These are phyloP conservation scores for Stevia rebaudiana DNA, from an alignment of 140 eudicot genomes.

Conservation along the genomic window DNA sequence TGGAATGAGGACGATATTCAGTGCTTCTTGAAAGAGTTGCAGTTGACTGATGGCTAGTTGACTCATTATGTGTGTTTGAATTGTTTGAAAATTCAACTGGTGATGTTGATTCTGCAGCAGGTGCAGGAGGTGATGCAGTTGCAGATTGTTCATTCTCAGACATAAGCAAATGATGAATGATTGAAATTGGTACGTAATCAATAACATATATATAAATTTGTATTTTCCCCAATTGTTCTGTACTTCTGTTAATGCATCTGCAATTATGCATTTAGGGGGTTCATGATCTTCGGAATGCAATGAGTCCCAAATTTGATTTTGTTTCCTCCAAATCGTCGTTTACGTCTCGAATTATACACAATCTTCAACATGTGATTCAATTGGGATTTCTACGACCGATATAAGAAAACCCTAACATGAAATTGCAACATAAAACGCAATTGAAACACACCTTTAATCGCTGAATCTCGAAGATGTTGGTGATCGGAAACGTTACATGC, in stretches of 20 bases:
- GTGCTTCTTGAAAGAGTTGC: constrained; percentile 14
- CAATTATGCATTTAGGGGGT: background rate
- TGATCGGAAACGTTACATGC: constrained; percentile 1
- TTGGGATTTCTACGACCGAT: background rate
- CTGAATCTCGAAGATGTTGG: constrained; percentile 21
- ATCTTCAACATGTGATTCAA: constrained; percentile 1
- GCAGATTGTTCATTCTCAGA: constrained; percentile 14
- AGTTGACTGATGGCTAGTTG: constrained; percentile 2
- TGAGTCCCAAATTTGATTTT: background rate
- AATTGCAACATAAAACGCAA: background rate
- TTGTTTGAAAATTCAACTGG: background rate
- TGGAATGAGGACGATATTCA: constrained; percentile 13
- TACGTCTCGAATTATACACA: background rate
- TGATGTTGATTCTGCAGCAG: constrained; percentile 9
- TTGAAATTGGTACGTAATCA: background rate
- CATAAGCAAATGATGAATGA: constrained; percentile 17
- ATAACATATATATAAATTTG: constrained; percentile 1
- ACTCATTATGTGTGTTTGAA: background rate
- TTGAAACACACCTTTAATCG: constrained; percentile 24
- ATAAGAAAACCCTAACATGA: constrained; percentile 4
- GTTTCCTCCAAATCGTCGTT: background rate
- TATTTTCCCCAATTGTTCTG: background rate
- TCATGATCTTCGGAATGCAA: background rate
- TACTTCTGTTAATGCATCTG: background rate
- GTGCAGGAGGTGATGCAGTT: background rate